These are phyloP conservation scores for Pestalotiopsis fici DNA, from an alignment of 2,329 filamentous ascomycete genomes.

Conservation along the genomic window DNA sequence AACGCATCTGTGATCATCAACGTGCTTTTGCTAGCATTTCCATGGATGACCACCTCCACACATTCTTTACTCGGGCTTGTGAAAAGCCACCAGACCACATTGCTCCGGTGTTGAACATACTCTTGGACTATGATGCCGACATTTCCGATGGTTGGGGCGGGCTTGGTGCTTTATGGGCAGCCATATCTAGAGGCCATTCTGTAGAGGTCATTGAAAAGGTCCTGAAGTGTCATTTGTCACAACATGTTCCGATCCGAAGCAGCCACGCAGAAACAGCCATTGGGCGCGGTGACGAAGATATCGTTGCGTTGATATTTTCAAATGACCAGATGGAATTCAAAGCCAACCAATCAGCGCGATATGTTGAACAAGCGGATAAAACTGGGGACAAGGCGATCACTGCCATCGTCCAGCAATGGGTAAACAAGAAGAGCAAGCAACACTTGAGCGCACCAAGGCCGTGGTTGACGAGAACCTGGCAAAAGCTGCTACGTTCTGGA, in stretches of 20 bases:
- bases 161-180: background rate
- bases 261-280: background rate
- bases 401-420: background rate
- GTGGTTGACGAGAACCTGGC: background rate
- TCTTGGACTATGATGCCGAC: background rate
- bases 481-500: background rate
- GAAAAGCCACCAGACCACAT: background rate
- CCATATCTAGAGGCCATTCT: background rate
- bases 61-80: constrained; percentile 1
- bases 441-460: background rate
- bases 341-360: background rate
- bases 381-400: background rate
- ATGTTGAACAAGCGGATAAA: background rate
- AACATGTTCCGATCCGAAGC: background rate
- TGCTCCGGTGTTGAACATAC: background rate
- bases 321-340: background rate
- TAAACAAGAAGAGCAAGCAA: background rate
- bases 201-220: background rate
- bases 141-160: background rate
- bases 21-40: background rate
- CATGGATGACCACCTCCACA: constrained; percentile 1
- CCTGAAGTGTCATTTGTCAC: background rate
- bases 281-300: background rate
- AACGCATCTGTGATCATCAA: background rate
- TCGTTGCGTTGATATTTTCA: background rate